A percentile compares a stretch with the other conserved stretches of the same genome.
These are phyloP conservation scores for Mortierella hygrophila DNA, from an alignment of 192 early-diverging fungal genomes.

Conservation along the genomic window DNA sequence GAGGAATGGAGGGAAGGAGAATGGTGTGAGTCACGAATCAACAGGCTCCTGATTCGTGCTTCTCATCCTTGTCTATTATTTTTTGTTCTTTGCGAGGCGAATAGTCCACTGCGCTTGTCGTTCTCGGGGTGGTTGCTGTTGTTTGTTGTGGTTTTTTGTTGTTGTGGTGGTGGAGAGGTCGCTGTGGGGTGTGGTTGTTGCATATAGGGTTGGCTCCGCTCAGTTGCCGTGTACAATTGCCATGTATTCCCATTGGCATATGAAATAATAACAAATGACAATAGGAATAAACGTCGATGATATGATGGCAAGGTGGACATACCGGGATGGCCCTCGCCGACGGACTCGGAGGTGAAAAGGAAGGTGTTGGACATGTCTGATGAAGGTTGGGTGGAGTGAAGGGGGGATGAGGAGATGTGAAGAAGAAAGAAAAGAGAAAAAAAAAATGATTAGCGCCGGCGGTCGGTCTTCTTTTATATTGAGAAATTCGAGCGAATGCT, in stretches of 20 bases:
- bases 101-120: background rate
- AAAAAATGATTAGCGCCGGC: background rate
- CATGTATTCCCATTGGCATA: background rate
- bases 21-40: background rate
- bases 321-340: constrained; percentile 99
- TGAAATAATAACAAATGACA: background rate
- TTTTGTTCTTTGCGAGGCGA: background rate
- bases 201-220: too few species aligned
- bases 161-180: background rate
- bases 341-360: constrained; percentile 99
- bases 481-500: background rate
- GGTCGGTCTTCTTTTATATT: constrained; percentile 22
- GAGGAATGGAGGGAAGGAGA: background rate
- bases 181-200: background rate
- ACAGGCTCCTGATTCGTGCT: background rate
- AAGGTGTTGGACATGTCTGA: constrained; percentile 72
- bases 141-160: background rate
- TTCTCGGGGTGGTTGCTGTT: background rate
- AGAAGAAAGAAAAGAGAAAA: constrained; percentile 13
- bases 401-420: constrained; percentile 6
- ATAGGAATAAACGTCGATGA: background rate
- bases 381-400: constrained; percentile 16
- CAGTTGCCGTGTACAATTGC: too few species aligned
- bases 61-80: background rate
- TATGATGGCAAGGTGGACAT: constrained; percentile 13